Evolutionary conservation across 495 filamentous ascomycete species (phyloP).

Genomic region (Hamigera avellanea): DNA sequence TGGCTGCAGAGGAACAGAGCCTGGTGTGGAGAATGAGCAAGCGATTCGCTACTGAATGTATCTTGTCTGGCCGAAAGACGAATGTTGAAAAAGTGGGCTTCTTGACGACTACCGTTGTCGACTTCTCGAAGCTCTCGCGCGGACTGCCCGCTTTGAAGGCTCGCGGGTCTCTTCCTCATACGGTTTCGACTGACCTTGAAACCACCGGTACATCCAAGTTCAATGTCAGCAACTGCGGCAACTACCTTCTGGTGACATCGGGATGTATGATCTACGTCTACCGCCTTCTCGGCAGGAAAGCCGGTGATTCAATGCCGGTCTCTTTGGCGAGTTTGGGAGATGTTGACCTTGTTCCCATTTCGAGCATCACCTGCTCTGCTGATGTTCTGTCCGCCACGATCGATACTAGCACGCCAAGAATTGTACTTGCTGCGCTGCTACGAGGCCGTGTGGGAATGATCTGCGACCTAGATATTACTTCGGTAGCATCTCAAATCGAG

Average conservation of each 20-base stretch:
- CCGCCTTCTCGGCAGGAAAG: constrained; percentile 25
- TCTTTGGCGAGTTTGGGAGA: constrained; percentile 7
- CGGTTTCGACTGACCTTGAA: constrained; percentile 12
- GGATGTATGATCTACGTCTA: constrained; percentile 53
- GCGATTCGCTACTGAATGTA: constrained; percentile 49
- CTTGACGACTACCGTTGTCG: constrained; percentile 17
- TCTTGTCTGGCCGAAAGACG: constrained; percentile 37
- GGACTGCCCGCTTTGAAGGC: constrained; percentile 4
- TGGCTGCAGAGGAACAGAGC: constrained; percentile 17
- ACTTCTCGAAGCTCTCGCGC: constrained; percentile 20
- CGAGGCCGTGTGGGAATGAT: constrained; percentile 52
- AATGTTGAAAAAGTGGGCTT: constrained; percentile 25
- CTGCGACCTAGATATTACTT: constrained; percentile 34
- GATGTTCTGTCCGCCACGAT: constrained; percentile 51
- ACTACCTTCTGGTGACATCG: constrained; percentile 45
- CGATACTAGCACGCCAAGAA: constrained; percentile 45
- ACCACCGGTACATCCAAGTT: constrained; percentile 21
- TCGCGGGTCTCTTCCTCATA: constrained; percentile 1
- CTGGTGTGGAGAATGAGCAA: constrained; percentile 47
- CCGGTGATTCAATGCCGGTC: constrained; percentile 5
- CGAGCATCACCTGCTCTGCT: constrained; percentile 46
- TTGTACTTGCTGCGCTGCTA: constrained; percentile 51
- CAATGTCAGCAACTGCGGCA: constrained; percentile 47
- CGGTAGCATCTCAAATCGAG: constrained; percentile 1
- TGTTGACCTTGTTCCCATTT: constrained; percentile 30